These are phyloP conservation scores for Candida ulmi DNA, from an alignment of 805 yeast genomes.

Conservation along the genomic window DNA sequence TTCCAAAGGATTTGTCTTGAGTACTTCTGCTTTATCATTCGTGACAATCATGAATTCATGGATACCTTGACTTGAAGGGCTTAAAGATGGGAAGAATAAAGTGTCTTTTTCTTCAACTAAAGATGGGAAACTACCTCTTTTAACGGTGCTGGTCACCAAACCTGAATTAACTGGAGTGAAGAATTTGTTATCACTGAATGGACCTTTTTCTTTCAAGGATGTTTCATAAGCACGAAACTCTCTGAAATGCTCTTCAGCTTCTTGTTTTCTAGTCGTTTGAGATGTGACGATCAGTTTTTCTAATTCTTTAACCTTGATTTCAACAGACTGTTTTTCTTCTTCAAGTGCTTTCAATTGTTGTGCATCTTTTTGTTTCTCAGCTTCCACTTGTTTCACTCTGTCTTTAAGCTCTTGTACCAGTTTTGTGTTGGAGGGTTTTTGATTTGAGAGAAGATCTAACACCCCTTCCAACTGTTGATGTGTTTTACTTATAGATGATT, in stretches of 20 bases:
- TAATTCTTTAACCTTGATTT: constrained; percentile 21
- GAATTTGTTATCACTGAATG: constrained; percentile 34
- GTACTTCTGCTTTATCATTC: constrained; percentile 13
- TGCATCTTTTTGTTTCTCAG: neutral
- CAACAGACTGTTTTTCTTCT: constrained; percentile 1
- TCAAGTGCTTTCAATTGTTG: constrained; percentile 3
- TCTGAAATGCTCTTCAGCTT: constrained; percentile 40
- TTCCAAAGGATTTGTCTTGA: constrained; percentile 36
- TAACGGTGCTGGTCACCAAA: constrained; percentile 5
- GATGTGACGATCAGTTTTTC: constrained; percentile 40
- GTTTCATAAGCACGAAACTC: constrained; percentile 48
- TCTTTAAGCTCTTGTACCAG: constrained; percentile 4
- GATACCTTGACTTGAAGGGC: neutral
- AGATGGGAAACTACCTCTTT: constrained; percentile 14
- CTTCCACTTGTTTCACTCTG: neutral
- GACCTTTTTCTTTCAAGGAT: constrained; percentile 25
- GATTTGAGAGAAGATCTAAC: constrained; percentile 6
- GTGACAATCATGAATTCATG: constrained; percentile 21
- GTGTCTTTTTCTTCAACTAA: constrained; percentile 8
- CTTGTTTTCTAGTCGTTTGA: constrained; percentile 32
- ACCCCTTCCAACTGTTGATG: constrained; percentile 5
- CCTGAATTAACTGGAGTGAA: constrained; percentile 30
- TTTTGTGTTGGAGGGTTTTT: constrained; percentile 1
- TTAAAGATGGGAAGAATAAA: constrained; percentile 19
- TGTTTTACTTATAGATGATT: neutral